phyloP scores from a whole-genome alignment of 768 basidiomycete genomes.

The Fomitopsis serialis region DNA sequence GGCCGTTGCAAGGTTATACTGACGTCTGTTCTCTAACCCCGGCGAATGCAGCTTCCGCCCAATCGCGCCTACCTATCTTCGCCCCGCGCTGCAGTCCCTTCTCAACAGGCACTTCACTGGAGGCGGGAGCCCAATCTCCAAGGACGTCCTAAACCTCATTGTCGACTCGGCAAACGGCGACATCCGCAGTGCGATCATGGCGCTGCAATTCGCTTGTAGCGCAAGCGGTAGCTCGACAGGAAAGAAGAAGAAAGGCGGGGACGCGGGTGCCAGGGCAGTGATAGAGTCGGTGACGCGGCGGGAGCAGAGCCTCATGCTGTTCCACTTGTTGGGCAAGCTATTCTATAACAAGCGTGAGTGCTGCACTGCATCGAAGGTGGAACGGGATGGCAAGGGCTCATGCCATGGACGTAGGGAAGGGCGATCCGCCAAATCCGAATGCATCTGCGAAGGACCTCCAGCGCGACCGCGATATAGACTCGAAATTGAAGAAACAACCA shows the following conservation, averaged over 20 bases:
- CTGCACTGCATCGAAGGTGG: background rate
- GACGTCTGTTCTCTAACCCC: background rate
- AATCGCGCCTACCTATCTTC: slow-evolving; percentile 81
- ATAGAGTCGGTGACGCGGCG: slow-evolving; percentile 75
- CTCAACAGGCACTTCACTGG: slow-evolving; percentile 37
- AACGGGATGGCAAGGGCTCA: too few relatives aligned
- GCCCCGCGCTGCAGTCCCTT: slow-evolving; percentile 66
- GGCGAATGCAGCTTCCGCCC: slow-evolving; percentile 60
- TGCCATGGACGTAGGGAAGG: slow-evolving; percentile 50
- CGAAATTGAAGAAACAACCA: slow-evolving; percentile 45
- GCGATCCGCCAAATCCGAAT: slow-evolving; percentile 55
- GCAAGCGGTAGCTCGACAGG: slow-evolving; percentile 14
- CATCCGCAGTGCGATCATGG: slow-evolving; percentile 90
- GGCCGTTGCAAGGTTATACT: background rate
- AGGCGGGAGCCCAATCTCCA: slow-evolving; percentile 39
- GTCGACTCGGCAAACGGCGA: slow-evolving; percentile 84
- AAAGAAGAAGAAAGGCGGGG: slow-evolving; percentile 26
- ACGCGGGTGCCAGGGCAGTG: slow-evolving; percentile 28
- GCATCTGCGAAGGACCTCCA: slow-evolving; percentile 59
- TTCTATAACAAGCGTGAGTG: slow-evolving; percentile 89
- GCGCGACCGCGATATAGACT: slow-evolving; percentile 54
- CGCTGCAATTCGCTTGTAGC: slow-evolving; percentile 77
- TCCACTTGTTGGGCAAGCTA: slow-evolving; percentile 91
- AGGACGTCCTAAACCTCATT: slow-evolving; percentile 68
- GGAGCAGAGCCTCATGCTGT: slow-evolving; percentile 83